Percentiles rank a stretch among this genome's conserved stretches.
Conservation (phyloP, 768 basidiomycete species). For the Trametes coccinea region DNA sequence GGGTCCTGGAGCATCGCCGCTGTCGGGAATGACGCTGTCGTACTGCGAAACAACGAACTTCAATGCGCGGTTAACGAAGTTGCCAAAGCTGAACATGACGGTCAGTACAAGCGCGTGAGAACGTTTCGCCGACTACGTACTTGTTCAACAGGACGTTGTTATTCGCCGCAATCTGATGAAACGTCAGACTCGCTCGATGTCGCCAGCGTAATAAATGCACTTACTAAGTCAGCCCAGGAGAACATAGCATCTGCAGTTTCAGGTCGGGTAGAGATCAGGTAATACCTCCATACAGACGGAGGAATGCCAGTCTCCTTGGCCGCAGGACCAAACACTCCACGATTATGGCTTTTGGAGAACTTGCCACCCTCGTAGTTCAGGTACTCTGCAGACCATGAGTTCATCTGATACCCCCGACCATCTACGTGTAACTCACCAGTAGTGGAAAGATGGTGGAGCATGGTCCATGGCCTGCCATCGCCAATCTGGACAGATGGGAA, state of each 20-base stretch:
- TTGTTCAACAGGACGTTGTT: constrained; percentile 95
- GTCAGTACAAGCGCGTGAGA: background rate
- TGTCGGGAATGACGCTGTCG: constrained; percentile 76
- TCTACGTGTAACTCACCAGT: constrained; percentile 60
- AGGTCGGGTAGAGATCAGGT: constrained; percentile 87
- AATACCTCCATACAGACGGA: constrained; percentile 95
- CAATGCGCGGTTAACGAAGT: constrained; percentile 93
- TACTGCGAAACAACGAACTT: constrained; percentile 92
- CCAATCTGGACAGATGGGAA: constrained; percentile 90
- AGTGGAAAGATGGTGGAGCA: constrained; percentile 88
- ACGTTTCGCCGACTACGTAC: constrained; percentile 39
- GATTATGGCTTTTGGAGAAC: constrained; percentile 96
- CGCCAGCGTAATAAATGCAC: constrained; percentile 28
- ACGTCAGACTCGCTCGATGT: no score
- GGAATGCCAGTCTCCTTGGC: constrained; percentile 94
- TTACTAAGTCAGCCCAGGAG: constrained; percentile 92
- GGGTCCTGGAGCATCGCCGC: constrained; percentile 67
- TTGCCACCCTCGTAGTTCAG: constrained; percentile 98
- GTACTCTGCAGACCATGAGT: constrained; percentile 61
- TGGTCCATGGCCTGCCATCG: constrained; percentile 92
- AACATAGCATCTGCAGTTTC: constrained; percentile 96
- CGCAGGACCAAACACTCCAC: constrained; percentile 95
- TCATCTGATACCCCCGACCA: background rate
- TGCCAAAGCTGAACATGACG: constrained; percentile 70
- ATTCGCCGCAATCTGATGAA: constrained; percentile 76